These are phyloP conservation scores for Neopestalotiopsis rosae DNA, from an alignment of 2,329 filamentous ascomycete species.

Conservation along the genomic window DNA sequence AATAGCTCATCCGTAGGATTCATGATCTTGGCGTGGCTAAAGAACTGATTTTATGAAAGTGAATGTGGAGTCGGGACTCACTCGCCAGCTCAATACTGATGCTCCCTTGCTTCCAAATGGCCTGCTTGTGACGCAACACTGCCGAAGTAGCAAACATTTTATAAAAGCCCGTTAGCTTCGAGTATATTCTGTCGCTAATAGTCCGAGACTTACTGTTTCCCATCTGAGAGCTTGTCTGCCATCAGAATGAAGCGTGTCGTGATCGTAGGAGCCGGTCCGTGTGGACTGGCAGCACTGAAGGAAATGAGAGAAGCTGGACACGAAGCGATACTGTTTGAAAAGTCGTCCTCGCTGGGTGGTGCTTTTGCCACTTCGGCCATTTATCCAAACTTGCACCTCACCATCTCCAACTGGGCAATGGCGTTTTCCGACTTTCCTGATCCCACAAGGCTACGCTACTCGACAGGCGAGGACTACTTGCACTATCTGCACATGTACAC, in stretches of 20 bases:
- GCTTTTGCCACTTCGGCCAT: background rate
- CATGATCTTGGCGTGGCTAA: no score
- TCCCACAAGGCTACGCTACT: background rate
- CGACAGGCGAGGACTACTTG: background rate
- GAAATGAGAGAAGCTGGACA: constrained; percentile 10
- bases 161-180: background rate
- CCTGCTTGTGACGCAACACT: background rate
- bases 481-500: constrained; percentile 1
- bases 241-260: constrained; percentile 7
- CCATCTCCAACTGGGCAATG: constrained; percentile 9
- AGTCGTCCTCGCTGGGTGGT: background rate
- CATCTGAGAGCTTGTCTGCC: background rate
- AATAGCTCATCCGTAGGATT: background rate
- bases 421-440: constrained; percentile 9
- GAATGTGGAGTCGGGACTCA: no score
- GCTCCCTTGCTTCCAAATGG: background rate
- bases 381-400: constrained; percentile 6
- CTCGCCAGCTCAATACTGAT: background rate
- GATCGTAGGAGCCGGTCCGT: background rate
- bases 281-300: background rate
- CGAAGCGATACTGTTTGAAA: background rate
- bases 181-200: background rate
- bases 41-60: no score
- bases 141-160: background rate
- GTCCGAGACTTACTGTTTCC: background rate